phyloP scores from a whole-genome alignment of 768 basidiomycete genomes.

The Brasilioporus rufonigricans region DNA sequence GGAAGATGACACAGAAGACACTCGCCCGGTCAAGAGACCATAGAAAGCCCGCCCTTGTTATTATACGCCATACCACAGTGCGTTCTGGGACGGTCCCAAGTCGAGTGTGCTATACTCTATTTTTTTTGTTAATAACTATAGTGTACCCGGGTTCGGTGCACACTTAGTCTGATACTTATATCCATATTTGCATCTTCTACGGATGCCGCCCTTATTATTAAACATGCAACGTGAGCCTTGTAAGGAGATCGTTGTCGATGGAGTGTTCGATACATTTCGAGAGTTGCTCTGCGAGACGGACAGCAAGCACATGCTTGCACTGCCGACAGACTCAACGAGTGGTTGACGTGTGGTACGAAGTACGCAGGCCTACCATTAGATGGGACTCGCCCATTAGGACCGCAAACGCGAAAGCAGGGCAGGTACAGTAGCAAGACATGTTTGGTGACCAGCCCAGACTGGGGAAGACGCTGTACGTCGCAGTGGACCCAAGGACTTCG shows the following conservation, averaged over 20 bases:
- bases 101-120: conserved; percentile 25
- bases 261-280: conserved; percentile 49
- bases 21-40: conserved; percentile 1
- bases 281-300: conserved; percentile 55
- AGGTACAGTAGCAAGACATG: conserved; percentile 62
- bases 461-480: conserved; percentile 56
- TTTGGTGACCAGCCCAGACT: conserved; percentile 43
- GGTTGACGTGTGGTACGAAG: not conserved
- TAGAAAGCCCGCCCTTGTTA: conserved; percentile 11
- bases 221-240: conserved; percentile 19
- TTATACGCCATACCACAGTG: conserved; percentile 6
- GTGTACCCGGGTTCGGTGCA: conserved; percentile 6
- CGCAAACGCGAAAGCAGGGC: conserved; percentile 67
- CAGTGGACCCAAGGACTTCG: conserved; percentile 65
- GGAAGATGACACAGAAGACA: conserved; percentile 25
- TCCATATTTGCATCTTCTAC: conserved; percentile 5
- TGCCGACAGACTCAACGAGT: conserved; percentile 25
- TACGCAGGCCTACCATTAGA: conserved; percentile 50
- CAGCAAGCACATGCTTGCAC: conserved; percentile 82
- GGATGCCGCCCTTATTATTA: conserved; percentile 3
- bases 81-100: conserved; percentile 9
- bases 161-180: conserved; percentile 16
- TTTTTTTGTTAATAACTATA: conserved; percentile 23
- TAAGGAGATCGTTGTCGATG: conserved; percentile 48
- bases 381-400: conserved; percentile 61